Evolutionary conservation across 345 rosid species (phyloP).

Genomic region (Angophora floribunda): DNA sequence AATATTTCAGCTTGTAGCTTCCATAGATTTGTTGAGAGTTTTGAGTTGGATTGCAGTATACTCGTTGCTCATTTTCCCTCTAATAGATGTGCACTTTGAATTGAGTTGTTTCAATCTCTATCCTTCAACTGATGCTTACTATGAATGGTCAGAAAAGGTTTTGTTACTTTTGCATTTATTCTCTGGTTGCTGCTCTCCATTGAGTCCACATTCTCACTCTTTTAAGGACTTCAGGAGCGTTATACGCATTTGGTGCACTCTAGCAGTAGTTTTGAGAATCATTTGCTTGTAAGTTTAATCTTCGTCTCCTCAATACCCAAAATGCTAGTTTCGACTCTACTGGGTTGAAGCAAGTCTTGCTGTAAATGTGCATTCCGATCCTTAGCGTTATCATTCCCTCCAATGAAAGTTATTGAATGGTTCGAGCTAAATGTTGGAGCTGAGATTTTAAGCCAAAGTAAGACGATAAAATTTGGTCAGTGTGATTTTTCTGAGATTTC

Average conservation of each 20-base stretch:
- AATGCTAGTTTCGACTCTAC: not conserved
- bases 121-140: not conserved
- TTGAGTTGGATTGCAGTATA: not conserved
- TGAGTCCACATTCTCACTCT: not conserved
- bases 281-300: not conserved
- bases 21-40: not conserved
- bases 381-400: not conserved
- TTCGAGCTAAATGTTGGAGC: not conserved
- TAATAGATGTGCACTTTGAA: not conserved
- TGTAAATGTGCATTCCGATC: not conserved
- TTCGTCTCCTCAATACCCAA: not conserved
- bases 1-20: not conserved
- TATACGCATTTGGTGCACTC: not conserved
- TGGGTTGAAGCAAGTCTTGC: not conserved
- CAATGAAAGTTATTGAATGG: not conserved
- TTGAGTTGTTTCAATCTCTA: not conserved
- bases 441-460: not conserved
- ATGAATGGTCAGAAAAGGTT: not conserved
- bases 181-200: not conserved
- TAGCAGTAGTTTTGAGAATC: not conserved
- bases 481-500: not conserved
- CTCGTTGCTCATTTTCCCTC: not conserved
- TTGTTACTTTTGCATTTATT: not conserved
- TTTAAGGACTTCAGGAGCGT: not conserved
- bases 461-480: not conserved